Base-by-base conservation (phyloP, 257 asterid genomes). In the Solanum medicagineum region DNA sequence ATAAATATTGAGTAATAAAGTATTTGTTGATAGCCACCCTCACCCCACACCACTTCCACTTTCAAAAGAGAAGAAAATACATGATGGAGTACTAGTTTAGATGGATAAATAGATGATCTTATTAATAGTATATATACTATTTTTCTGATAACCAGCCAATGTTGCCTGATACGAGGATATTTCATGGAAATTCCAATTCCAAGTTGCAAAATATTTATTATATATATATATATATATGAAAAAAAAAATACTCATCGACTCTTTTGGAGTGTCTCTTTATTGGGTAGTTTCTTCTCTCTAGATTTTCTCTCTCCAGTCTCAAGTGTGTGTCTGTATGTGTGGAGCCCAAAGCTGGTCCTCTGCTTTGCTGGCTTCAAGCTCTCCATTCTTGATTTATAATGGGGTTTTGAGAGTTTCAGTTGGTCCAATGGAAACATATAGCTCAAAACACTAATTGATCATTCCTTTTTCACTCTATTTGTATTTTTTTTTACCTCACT, bases 311-410 rank as follows among this genome's bases (percentile, higher is more conserved):
- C 42, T 74, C 22, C 53, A 8, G 26, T 63, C 62, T 75, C 24
- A 26, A 51, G 1, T 10, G 6, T 75, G 1, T 10, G 6, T 75
- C 1, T 75, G 4, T 15, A 26, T 32, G 36, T 74, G 90, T 91
- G 95, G 96, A 83, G 89, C 94, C 98, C 95, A 73, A 59, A 53
- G 82, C 87, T 92, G 92, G 94, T 89, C 92, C 92, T 80, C 85
- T 90, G 95, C 94, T 88, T 89, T 84, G 97, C 95, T 95, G 95
- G 94, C 89, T 90, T 90, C 60, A 87, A 95, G 97, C 93, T 94
- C 92, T 86, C 90, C 90, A 84, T 90, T 89, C 92, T 91, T 91
- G 93, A 93, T 89, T 70, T 91, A 93, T 95, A 90, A 93, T 94
- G 93, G 73, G 87, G 90, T 87, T 91, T 87, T 88, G 86, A 86